Conservation (phyloP, 371 early-diverging fungal species). For the Batkoa obscura region DNA sequence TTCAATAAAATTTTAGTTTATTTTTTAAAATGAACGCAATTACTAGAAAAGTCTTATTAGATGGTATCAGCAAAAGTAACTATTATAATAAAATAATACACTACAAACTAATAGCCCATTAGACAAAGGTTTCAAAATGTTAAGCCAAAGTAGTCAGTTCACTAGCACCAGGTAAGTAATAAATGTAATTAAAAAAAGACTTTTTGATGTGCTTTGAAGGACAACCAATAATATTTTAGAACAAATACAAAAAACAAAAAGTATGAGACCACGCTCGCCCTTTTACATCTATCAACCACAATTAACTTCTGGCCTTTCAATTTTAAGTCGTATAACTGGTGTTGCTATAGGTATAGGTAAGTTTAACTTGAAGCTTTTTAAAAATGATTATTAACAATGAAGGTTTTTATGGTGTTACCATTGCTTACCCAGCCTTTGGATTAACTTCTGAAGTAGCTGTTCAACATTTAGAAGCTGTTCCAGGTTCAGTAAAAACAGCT, state of each 20-base stretch:
- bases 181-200: no score
- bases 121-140: no score
- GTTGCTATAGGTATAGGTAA: slow-evolving; percentile 50
- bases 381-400: background rate
- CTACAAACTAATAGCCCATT: no score
- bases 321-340: slow-evolving; percentile 62
- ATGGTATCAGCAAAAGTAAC: no score
- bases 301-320: slow-evolving; percentile 65
- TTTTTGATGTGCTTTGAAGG: no score
- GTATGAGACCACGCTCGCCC: background rate
- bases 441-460: slow-evolving; percentile 44
- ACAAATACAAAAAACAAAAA: background rate
- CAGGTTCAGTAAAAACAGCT: slow-evolving; percentile 27
- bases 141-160: no score
- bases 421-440: slow-evolving; percentile 32
- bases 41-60: no score
- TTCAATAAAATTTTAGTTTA: no score
- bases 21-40: no score
- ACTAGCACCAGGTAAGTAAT: no score
- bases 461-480: slow-evolving; percentile 23
- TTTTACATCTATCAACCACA: slow-evolving; percentile 68
- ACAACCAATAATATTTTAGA: no score
- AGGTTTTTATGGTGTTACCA: slow-evolving; percentile 48
- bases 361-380: slow-evolving; percentile 6
- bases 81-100: no score